These are phyloP conservation scores for Stemphylium lycopersici DNA, from an alignment of 2,329 filamentous ascomycete species.

Conservation along the genomic window DNA sequence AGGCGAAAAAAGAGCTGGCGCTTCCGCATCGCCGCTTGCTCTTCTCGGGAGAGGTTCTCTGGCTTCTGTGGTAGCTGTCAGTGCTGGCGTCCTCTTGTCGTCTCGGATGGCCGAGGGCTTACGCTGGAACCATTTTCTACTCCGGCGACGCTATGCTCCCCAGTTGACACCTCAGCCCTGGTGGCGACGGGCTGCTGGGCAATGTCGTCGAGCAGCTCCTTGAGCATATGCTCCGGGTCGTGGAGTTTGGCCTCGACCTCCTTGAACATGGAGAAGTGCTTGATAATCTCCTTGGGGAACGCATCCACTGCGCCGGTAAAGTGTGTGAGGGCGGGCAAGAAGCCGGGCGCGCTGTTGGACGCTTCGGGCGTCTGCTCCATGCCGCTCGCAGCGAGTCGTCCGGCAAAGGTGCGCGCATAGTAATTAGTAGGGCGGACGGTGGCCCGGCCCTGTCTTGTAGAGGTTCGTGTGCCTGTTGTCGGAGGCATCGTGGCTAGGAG, in stretches of 20 bases:
- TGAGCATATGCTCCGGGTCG: slow-evolving; percentile 81
- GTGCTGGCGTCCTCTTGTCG: slow-evolving; percentile 25
- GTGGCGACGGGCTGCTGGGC: slow-evolving; percentile 54
- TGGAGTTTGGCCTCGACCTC: slow-evolving; percentile 98
- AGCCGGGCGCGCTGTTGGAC: slow-evolving; percentile 52
- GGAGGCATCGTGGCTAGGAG: slow-evolving; percentile 43
- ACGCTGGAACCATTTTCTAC: slow-evolving; percentile 50
- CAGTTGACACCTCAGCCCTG: slow-evolving; percentile 33
- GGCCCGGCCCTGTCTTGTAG: slow-evolving; percentile 55
- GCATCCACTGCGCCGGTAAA: slow-evolving; percentile 93
- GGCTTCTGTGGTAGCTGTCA: slow-evolving; percentile 37
- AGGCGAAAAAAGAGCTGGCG: slow-evolving; percentile 80
- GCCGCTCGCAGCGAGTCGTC: slow-evolving; percentile 43
- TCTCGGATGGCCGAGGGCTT: slow-evolving; percentile 44
- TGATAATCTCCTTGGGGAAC: slow-evolving; percentile 90
- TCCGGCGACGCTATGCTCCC: slow-evolving; percentile 37
- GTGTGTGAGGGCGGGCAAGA: slow-evolving; percentile 71
- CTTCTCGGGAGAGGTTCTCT: slow-evolving; percentile 37
- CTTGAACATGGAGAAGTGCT: slow-evolving; percentile 93
- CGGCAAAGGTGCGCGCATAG: slow-evolving; percentile 57
- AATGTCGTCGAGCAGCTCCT: slow-evolving; percentile 73
- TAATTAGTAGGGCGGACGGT: slow-evolving; percentile 58
- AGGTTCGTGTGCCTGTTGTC: slow-evolving; percentile 44
- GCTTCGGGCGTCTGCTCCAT: slow-evolving; percentile 48
- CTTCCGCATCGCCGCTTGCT: slow-evolving; percentile 64